Evolutionary conservation across 306 rosid genomes (phyloP).

Genomic region (Dryas alaskensis): DNA sequence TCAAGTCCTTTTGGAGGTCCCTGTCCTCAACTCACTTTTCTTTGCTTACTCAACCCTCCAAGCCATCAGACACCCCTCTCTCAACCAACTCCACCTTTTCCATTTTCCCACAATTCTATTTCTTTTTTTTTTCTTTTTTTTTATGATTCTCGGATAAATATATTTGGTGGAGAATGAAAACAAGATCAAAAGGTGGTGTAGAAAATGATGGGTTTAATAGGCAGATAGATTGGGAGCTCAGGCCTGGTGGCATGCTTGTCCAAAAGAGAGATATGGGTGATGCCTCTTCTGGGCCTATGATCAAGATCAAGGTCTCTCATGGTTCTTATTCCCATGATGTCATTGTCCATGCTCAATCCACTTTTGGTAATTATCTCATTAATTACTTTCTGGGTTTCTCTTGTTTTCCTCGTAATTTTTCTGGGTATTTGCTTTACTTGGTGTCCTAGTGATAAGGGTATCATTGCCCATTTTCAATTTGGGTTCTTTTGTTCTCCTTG

Average conservation of each 20-base stretch:
- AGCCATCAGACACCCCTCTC: constrained; percentile 7
- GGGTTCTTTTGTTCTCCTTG: constrained; percentile 13
- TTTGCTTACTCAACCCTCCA: constrained; percentile 45
- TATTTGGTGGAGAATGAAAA: constrained; percentile 45
- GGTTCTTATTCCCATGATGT: constrained; percentile 51
- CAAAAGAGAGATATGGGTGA: constrained; percentile 55
- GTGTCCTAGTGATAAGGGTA: constrained; percentile 14
- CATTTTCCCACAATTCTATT: constrained; percentile 24
- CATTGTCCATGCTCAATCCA: constrained; percentile 51
- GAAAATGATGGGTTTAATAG: constrained; percentile 27
- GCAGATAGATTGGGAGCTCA: constrained; percentile 67
- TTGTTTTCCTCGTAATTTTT: constrained; percentile 16
- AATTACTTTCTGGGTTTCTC: constrained; percentile 16
- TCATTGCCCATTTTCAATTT: constrained; percentile 9
- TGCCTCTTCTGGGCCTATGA: constrained; percentile 41
- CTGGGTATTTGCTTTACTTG: constrained; percentile 10
- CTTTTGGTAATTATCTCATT: constrained; percentile 47
- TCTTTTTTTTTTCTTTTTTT: background rate
- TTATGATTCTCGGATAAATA: constrained; percentile 22
- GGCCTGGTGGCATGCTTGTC: constrained; percentile 77
- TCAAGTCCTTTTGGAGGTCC: constrained; percentile 39
- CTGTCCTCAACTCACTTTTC: constrained; percentile 39
- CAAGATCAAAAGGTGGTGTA: constrained; percentile 34
- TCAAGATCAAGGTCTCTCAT: constrained; percentile 62
- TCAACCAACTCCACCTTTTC: constrained; percentile 31